phyloP scores from a whole-genome alignment of 495 filamentous ascomycete species.

The Penicillium ucsense region DNA sequence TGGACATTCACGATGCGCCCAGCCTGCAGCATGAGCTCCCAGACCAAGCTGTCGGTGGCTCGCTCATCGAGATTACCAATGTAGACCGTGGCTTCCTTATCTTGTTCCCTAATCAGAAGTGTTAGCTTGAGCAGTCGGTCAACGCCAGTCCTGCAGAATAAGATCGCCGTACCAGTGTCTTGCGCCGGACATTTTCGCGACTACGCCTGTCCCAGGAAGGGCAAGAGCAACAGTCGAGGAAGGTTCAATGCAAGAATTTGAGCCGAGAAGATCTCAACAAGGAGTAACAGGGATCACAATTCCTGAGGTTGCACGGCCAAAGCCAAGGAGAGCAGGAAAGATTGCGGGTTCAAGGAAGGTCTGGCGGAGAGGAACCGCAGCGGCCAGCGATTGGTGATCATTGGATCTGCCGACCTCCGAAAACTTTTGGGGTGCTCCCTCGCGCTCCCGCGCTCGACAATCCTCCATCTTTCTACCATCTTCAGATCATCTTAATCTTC shows the following conservation, averaged over 20 bases:
- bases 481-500: background rate
- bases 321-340: background rate
- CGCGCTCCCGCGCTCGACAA: slow-evolving; percentile 3
- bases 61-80: slow-evolving; percentile 97
- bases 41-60: slow-evolving; percentile 79
- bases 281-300: background rate
- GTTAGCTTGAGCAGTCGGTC: background rate
- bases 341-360: background rate
- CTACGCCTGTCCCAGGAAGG: background rate
- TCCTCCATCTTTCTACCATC: background rate
- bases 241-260: too few species aligned
- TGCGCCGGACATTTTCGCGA: slow-evolving; percentile 54
- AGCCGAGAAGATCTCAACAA: background rate
- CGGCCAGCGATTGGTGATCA: slow-evolving; percentile 1
- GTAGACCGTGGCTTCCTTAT: slow-evolving; percentile 97
- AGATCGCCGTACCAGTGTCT: slow-evolving; percentile 60
- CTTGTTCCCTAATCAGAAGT: slow-evolving; percentile 69
- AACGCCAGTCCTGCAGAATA: background rate
- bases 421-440: slow-evolving; percentile 24
- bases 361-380: background rate
- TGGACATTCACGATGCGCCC: slow-evolving; percentile 96
- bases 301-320: background rate
- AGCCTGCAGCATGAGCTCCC: slow-evolving; percentile 96
- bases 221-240: background rate
- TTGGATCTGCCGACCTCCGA: slow-evolving; percentile 17